Percentiles rank a stretch among this genome's conserved stretches.
Conservation (phyloP, 2,329 filamentous ascomycete genomes). For the Aspergillus hortae region DNA sequence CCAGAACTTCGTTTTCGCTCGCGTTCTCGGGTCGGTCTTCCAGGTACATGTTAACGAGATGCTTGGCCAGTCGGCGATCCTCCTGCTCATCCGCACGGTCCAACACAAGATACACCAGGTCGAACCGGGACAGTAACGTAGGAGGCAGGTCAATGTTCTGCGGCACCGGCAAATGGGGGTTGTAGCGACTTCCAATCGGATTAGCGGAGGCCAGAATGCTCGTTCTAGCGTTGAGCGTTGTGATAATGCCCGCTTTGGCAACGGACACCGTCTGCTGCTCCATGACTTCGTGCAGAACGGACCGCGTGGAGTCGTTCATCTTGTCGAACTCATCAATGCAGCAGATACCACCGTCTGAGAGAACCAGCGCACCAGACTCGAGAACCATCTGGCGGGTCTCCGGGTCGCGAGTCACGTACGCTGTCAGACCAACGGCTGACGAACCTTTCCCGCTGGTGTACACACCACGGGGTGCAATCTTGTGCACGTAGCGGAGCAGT, state of each 20-base stretch:
- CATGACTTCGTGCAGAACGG: constrained; percentile 76
- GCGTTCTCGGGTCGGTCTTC: constrained; percentile 90
- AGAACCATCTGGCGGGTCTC: constrained; percentile 71
- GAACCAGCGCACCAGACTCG: constrained; percentile 69
- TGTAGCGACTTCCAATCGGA: constrained; percentile 96
- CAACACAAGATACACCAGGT: constrained; percentile 93
- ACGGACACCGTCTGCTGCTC: constrained; percentile 77
- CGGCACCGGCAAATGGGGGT: constrained; percentile 89
- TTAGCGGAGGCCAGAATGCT: constrained; percentile 96
- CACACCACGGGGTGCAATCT: constrained; percentile 86
- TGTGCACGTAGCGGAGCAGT: constrained; percentile 89
- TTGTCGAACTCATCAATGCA: constrained; percentile 80
- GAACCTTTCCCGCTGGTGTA: constrained; percentile 75
- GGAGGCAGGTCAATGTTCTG: constrained; percentile 98
- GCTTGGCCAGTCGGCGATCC: constrained; percentile 84
- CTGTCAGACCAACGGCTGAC: constrained; percentile 71
- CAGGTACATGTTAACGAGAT: constrained; percentile 93
- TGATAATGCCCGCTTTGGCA: constrained; percentile 74
- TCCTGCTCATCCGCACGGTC: constrained; percentile 88
- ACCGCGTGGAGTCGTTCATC: constrained; percentile 71
- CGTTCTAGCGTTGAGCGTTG: constrained; percentile 89
- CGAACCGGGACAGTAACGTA: constrained; percentile 91
- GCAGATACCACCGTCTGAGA: constrained; percentile 72
- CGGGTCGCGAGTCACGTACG: constrained; percentile 72
- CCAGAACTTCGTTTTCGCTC: constrained; percentile 71